Conservation (phyloP, 2,329 filamentous ascomycete genomes). For the Fusarium heterosporum region DNA sequence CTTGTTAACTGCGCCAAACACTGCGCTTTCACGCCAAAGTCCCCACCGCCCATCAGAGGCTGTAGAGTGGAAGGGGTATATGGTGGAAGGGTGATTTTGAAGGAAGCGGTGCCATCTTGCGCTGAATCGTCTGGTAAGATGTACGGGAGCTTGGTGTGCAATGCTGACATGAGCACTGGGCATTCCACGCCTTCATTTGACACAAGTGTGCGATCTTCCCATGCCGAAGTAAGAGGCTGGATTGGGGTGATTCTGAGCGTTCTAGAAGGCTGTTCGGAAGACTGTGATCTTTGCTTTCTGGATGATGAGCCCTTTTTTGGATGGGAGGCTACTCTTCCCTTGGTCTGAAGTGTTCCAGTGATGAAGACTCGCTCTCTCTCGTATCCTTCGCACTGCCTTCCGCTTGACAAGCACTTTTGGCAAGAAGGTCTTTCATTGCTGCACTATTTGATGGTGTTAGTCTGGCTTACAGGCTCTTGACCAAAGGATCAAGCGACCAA, state of each 20-base stretch:
- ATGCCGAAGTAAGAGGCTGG: conserved; percentile 61
- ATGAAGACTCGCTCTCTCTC: conserved; percentile 73
- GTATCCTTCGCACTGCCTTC: conserved; percentile 71
- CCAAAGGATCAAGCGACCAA: conserved; percentile 48
- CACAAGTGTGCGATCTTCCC: conserved; percentile 61
- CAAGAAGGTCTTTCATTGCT: conserved; percentile 71
- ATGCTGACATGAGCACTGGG: conserved; percentile 58
- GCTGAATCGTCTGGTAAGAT: conserved; percentile 48
- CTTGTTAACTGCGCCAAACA: conserved; percentile 58
- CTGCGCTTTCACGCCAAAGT: conserved; percentile 58
- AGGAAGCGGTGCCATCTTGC: conserved; percentile 40
- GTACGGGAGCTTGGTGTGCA: conserved; percentile 57
- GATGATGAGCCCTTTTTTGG: conserved; percentile 57
- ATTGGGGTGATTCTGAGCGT: conserved; percentile 50
- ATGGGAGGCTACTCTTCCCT: conserved; percentile 68
- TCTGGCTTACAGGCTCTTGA: background rate
- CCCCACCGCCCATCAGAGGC: conserved; percentile 50
- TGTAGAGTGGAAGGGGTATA: conserved; percentile 56
- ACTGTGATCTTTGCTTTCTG: conserved; percentile 49
- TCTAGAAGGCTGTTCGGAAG: conserved; percentile 38
- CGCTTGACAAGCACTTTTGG: conserved; percentile 68
- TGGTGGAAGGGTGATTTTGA: conserved; percentile 55
- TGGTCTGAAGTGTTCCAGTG: conserved; percentile 66
- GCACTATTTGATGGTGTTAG: conserved; percentile 58
- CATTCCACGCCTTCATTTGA: conserved; percentile 53